Conservation (phyloP, 352 stramenopile genomes). For the Blastocystis sp. region DNA sequence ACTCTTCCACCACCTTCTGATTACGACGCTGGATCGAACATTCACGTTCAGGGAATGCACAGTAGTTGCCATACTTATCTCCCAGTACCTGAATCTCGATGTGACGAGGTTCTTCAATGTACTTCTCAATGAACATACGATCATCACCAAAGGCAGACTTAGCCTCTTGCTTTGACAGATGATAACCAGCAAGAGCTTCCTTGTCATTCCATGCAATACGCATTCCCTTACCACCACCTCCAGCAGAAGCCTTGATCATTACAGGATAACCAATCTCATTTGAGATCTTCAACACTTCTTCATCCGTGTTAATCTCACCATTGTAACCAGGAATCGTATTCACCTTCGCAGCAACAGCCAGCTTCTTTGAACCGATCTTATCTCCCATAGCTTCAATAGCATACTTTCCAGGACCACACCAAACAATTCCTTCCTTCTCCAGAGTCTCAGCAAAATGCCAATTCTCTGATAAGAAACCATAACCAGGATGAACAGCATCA, state of each 20-base stretch:
- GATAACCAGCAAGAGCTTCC: slow-evolving; percentile 65
- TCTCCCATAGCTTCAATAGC: slow-evolving; percentile 84
- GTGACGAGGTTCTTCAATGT: slow-evolving; percentile 88
- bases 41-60: slow-evolving; percentile 85
- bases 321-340: slow-evolving; percentile 87
- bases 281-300: slow-evolving; percentile 77
- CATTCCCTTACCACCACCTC: slow-evolving; percentile 91
- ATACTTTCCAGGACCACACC: slow-evolving; percentile 76
- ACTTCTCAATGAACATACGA: slow-evolving; percentile 90
- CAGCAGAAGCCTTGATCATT: slow-evolving; percentile 90
- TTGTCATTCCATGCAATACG: slow-evolving; percentile 77
- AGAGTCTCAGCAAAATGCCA: slow-evolving; percentile 76
- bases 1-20: slow-evolving; percentile 93
- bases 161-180: slow-evolving; percentile 74
- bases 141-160: slow-evolving; percentile 85
- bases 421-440: slow-evolving; percentile 75
- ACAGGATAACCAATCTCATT: slow-evolving; percentile 88
- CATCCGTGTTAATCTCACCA: slow-evolving; percentile 72
- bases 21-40: slow-evolving; percentile 90
- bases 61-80: slow-evolving; percentile 79
- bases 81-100: slow-evolving; percentile 94
- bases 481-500: slow-evolving; percentile 84
- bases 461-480: slow-evolving; percentile 89
- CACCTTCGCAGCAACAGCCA: slow-evolving; percentile 82
- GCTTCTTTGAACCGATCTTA: slow-evolving; percentile 87